These are phyloP conservation scores for Annulohypoxylon stygium DNA, from an alignment of 495 filamentous ascomycete genomes.

Conservation along the genomic window DNA sequence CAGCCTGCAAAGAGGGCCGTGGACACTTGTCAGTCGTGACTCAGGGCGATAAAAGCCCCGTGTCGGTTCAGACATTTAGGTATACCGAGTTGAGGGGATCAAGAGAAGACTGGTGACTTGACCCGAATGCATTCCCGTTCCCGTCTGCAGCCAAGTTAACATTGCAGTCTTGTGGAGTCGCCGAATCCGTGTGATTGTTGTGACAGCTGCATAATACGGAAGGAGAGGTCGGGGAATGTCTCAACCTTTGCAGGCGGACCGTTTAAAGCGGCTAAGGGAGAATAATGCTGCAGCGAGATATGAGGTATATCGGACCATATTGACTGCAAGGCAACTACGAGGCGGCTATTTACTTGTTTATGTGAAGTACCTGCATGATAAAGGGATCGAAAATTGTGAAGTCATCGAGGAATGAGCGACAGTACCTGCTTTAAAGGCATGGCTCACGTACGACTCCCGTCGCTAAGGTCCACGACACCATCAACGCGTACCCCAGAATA, in stretches of 20 bases:
- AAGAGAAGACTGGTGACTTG: background rate
- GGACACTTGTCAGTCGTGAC: conserved; percentile 1
- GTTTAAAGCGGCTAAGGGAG: background rate
- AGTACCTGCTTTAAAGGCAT: background rate
- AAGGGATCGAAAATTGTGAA: background rate
- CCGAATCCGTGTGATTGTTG: background rate
- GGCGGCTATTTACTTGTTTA: background rate
- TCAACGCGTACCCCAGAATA: background rate
- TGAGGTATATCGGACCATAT: background rate
- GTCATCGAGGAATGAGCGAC: background rate
- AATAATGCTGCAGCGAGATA: background rate
- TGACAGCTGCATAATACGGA: background rate
- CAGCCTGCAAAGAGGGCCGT: background rate
- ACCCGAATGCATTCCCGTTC: background rate
- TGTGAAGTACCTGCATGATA: background rate
- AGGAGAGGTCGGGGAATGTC: conserved; percentile 2
- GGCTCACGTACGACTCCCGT: background rate
- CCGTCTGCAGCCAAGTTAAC: background rate
- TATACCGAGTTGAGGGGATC: conserved; percentile 3
- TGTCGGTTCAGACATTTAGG: background rate
- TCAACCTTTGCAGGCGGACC: background rate
- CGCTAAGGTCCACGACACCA: background rate
- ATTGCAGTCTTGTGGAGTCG: conserved; percentile 11
- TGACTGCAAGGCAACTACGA: background rate
- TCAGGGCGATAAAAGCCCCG: background rate